Evolutionary conservation across 2,329 filamentous ascomycete species (phyloP).

Genomic region (Exophiala alcalophila): DNA sequence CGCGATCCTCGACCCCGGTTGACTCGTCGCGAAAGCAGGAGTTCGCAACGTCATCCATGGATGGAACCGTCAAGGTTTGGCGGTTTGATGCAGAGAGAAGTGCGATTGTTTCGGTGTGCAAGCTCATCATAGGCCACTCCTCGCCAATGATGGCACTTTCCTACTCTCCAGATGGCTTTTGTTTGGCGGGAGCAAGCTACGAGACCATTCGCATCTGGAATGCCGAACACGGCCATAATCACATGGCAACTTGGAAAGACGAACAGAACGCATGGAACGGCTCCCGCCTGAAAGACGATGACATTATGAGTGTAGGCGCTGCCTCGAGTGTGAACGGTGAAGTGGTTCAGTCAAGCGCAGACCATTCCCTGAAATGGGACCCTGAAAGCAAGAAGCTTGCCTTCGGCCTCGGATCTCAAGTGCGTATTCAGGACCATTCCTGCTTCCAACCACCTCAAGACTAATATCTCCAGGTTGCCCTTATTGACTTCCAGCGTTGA

Average conservation of each 20-base stretch:
- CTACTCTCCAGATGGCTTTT: constrained; percentile 49
- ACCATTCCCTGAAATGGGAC: constrained; percentile 51
- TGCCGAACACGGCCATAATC: constrained; percentile 43
- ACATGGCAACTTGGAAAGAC: constrained; percentile 40
- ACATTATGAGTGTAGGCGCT: constrained; percentile 33
- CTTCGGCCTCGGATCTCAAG: constrained; percentile 50
- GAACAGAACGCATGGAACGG: constrained; percentile 31
- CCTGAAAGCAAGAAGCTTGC: constrained; percentile 53
- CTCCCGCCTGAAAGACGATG: constrained; percentile 33
- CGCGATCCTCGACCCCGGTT: constrained; percentile 21
- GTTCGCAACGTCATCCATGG: constrained; percentile 46
- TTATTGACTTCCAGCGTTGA: constrained; percentile 32
- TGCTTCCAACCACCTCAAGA: not conserved
- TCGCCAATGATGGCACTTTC: constrained; percentile 41
- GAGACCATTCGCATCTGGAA: constrained; percentile 48
- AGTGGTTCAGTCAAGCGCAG: constrained; percentile 29
- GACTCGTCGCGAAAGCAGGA: constrained; percentile 33
- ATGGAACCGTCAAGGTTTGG: constrained; percentile 47
- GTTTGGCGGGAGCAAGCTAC: constrained; percentile 45
- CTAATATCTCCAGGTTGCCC: constrained; percentile 26
- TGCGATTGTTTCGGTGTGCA: constrained; percentile 22
- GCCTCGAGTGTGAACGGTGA: constrained; percentile 37
- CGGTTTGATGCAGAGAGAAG: constrained; percentile 18
- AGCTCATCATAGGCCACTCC: constrained; percentile 27
- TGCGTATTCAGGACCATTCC: constrained; percentile 31